Percentiles rank a stretch among this genome's conserved stretches.
phyloP scores from a whole-genome alignment of 2,329 filamentous ascomycete genomes.

The Ophiostoma sp. region DNA sequence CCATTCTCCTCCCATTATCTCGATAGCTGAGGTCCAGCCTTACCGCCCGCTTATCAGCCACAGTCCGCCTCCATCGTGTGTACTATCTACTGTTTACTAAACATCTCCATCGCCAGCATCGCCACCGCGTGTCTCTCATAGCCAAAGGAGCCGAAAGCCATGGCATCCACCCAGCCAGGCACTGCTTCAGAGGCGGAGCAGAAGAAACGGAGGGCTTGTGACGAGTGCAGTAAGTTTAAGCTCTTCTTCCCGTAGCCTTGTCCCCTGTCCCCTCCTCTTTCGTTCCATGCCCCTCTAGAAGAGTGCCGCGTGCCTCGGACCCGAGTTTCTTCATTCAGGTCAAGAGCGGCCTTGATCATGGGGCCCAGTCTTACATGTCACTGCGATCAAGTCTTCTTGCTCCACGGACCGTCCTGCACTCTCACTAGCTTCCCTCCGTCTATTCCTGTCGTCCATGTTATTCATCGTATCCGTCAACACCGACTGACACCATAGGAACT shows the following conservation, averaged over 20 bases:
- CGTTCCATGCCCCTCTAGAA: not conserved
- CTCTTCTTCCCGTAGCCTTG: not conserved
- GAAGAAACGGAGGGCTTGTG: constrained; percentile 57
- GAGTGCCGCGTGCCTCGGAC: not conserved
- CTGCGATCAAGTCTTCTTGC: not conserved
- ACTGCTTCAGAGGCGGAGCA: constrained; percentile 12
- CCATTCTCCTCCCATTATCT: constrained; percentile 1
- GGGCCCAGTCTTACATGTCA: not conserved
- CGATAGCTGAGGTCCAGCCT: not conserved
- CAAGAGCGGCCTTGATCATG: not conserved
- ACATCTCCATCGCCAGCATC: not conserved
- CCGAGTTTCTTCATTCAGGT: not conserved
- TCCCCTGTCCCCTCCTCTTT: not conserved
- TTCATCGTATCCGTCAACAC: not conserved
- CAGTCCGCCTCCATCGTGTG: not conserved
- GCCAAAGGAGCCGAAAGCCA: not conserved
- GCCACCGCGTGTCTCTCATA: not conserved
- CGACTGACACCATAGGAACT: constrained; percentile 41
- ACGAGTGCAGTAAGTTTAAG: constrained; percentile 58
- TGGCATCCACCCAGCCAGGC: not conserved
- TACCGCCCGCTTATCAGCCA: not conserved
- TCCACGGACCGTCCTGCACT: not conserved
- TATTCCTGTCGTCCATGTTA: not conserved
- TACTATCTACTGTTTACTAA: not conserved
- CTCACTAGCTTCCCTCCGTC: not conserved